Conservation (phyloP, 2,329 filamentous ascomycete species). For the Sporothrix brunneoviolacea region DNA sequence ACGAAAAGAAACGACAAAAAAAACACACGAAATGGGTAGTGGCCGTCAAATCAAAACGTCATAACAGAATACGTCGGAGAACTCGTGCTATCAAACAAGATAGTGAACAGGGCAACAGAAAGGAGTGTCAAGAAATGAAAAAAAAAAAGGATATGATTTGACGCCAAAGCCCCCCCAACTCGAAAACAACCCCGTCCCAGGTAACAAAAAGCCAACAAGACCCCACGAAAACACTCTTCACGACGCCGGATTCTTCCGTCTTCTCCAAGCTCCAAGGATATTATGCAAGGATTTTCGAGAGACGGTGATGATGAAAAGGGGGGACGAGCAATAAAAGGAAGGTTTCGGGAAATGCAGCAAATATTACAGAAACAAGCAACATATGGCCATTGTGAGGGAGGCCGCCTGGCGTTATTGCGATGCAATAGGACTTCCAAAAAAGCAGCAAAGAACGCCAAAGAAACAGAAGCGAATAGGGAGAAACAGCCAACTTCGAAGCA, state of each 20-base stretch:
- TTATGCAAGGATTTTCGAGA: background rate
- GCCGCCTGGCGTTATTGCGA: constrained; percentile 12
- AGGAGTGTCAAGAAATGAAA: background rate
- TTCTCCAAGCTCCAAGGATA: background rate
- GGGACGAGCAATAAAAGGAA: too few species aligned
- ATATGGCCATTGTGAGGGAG: constrained; percentile 11
- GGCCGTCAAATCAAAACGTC: constrained; percentile 18
- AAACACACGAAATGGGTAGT: background rate
- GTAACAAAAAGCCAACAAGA: background rate
- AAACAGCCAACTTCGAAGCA: background rate
- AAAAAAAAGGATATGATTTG: background rate
- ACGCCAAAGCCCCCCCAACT: background rate
- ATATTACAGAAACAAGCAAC: background rate
- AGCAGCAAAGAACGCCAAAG: background rate
- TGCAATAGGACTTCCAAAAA: constrained; percentile 6
- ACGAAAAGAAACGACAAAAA: background rate
- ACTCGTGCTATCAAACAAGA: constrained; percentile 7
- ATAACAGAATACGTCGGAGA: constrained; percentile 9
- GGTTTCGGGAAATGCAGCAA: background rate
- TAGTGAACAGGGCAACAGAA: background rate
- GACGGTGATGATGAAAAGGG: too few species aligned
- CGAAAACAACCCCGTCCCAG: too few species aligned
- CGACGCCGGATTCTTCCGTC: background rate
- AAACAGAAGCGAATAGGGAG: constrained; percentile 4
- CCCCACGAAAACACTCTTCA: background rate